Evolutionary conservation across 768 basidiomycete species (phyloP), one percentile per base, ranked within the genome.

Genomic region (Leccinum uliginosum): DNA sequence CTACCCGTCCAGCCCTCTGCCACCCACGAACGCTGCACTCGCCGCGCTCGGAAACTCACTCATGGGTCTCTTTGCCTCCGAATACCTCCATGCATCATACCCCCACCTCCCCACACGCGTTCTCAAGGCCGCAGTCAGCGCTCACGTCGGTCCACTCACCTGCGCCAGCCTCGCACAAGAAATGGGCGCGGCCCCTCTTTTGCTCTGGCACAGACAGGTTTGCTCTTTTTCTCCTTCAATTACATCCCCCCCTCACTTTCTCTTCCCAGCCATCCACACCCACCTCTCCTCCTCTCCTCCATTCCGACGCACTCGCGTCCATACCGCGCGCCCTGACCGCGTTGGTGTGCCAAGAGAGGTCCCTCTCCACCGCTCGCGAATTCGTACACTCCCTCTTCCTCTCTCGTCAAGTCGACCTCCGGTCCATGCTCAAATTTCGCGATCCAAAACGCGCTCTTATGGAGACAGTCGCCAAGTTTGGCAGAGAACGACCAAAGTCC

Each of bases 71-170:
- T 94, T 97, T 69, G 89, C 92, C 23, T 64, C 91, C 3, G 95
- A 98, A 73, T 84, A 87, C 68, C 74, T 97, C 40, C 80, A 89
- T 54, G 78, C 85, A 12, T 78, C 83, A 46, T 98, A 89, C 71
- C 96, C 96, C 0, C 87, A 95, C 67, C 81, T 98, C 26, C 96
- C 96, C 2, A 93, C 92, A 21, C 85, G 91, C 54, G 93, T 93
- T 23, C 74, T 92, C 63, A 95, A 97, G 74, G 89, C 91, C 6
- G 93, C 91, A 14, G 84, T 96, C 56, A 93, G 91, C 43, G 91
- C 93, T 53, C 91, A 92, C 71, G 95, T 94, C 30, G 96, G 96
- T 14, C 86, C 91, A 15, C 75, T 83, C 61, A 86, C 89, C 6
- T 93, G 91, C 66, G 85, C 90, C 40, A 84, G 80, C 61, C 86